Evolutionary conservation across 2,329 filamentous ascomycete genomes (phyloP), one percentile per base, ranked within the genome.

Genomic region (Arthrobotrys iridis): DNA sequence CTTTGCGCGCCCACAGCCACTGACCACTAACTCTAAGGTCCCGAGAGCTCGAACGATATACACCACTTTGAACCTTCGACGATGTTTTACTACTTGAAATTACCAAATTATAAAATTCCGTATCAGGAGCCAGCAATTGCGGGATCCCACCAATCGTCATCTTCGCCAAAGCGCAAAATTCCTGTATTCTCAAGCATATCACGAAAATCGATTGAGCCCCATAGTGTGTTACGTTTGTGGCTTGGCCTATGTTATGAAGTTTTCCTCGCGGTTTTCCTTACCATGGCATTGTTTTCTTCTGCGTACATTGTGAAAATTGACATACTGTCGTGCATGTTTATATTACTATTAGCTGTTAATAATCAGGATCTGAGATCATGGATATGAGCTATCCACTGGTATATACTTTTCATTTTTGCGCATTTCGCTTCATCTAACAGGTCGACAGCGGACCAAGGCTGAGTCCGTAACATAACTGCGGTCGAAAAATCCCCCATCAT

Each of bases 341-440:
- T 55, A 15, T 50, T 46, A 70, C 52, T 28, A 35, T 57, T 57
- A 57, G 22, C 46, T 68, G 50, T 37, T 60, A 41, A 43, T 62
- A 50, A 63, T 64, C 58, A 71, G 48, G 66, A 71, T 71, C 66
- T 71, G 66, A 58, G 37, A 63, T 71, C 66, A 58, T 71, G 28
- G 63, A 71, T 26, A 71, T 63, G 58, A 63, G 62, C 22, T 35
- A 63, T 62, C 28, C 52, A 46, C 37, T 24, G 35, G 35, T 48
- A 62, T 63, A 63, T 63, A 62, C 52, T 41, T 64, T 30, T 26
- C 30, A 26, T 24, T 37, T 48, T 52, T 26, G 28, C 18, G 20
- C 30, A 15, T 15, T 50, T n/a, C n/a, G n/a, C n/a, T n/a, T n/a
- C n/a, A n/a, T n/a, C n/a, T n/a, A n/a, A n/a, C n/a, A n/a, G n/a